Conservation (phyloP, 805 yeast genomes). For the Komagataella mondaviorum region DNA sequence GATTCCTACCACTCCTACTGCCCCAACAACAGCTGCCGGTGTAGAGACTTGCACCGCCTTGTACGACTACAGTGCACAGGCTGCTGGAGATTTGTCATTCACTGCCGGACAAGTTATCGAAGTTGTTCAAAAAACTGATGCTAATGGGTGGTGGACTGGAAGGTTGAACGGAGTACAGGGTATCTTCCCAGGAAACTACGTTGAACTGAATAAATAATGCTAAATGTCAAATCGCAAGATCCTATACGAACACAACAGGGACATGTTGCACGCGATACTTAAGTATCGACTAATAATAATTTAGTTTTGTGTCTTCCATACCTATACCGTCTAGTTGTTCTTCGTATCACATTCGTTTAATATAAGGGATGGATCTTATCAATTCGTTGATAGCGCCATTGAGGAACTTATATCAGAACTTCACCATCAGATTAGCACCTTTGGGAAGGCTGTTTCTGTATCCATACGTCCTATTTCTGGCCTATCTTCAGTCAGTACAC, state of each 20-base stretch:
- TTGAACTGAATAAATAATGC: constrained; percentile 40
- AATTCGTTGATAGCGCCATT: neutral
- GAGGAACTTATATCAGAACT: constrained; percentile 1
- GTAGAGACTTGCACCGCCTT: constrained; percentile 72
- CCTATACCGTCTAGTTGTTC: neutral
- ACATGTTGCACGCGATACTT: neutral
- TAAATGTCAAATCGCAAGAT: neutral
- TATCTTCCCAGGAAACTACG: constrained; percentile 94
- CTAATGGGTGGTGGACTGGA: constrained; percentile 99
- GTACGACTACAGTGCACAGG: constrained; percentile 87
- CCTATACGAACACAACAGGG: neutral
- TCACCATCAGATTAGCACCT: constrained; percentile 5
- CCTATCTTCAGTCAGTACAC: constrained; percentile 9
- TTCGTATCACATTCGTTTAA: neutral
- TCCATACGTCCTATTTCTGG: constrained; percentile 12
- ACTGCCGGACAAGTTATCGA: constrained; percentile 81
- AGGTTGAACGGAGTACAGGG: constrained; percentile 73
- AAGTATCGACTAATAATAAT: neutral
- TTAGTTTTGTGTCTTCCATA: neutral
- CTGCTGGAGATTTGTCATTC: constrained; percentile 82
- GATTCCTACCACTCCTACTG: constrained; percentile 14
- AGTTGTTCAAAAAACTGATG: constrained; percentile 72
- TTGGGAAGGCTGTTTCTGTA: constrained; percentile 9
- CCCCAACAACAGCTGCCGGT: constrained; percentile 23
- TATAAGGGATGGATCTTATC: neutral